Evolutionary conservation across 2,329 filamentous ascomycete species (phyloP).

Genomic region (Podosphaera xanthii): DNA sequence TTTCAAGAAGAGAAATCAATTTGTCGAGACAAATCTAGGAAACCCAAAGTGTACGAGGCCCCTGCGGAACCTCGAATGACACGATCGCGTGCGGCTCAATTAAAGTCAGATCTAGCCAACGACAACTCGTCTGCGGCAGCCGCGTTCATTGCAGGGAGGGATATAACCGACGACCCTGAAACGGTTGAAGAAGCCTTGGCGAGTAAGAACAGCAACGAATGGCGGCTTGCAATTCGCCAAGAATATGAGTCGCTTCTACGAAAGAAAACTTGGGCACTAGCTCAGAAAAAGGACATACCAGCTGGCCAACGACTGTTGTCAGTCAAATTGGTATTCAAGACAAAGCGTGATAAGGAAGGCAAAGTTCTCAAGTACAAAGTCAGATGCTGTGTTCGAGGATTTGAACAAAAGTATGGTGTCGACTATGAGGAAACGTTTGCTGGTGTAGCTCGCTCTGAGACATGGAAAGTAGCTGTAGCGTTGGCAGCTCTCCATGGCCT

Average conservation of each 20-base stretch:
- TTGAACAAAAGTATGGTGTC: neutral
- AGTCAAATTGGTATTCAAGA: neutral
- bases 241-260: neutral
- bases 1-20: too few species aligned
- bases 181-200: neutral
- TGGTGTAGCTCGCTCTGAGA: neutral
- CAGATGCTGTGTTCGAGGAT: neutral
- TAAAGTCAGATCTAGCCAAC: neutral
- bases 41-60: neutral
- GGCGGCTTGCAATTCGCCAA: neutral
- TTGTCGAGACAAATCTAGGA: too few species aligned
- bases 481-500: too few species aligned
- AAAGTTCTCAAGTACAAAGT: neutral
- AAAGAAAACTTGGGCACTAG: neutral
- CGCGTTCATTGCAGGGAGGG: neutral
- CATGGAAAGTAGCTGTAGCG: too few species aligned
- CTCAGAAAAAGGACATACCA: neutral
- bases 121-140: neutral
- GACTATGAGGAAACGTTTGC: slow-evolving; percentile 1
- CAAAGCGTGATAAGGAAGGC: neutral
- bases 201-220: neutral
- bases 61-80: neutral
- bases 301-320: neutral
- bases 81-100: neutral
- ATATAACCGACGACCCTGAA: neutral